Percentiles rank a stretch among this genome's conserved stretches.
Evolutionary conservation across 2,329 filamentous ascomycete species (phyloP).

Genomic region (Sordariomycetes sp.): DNA sequence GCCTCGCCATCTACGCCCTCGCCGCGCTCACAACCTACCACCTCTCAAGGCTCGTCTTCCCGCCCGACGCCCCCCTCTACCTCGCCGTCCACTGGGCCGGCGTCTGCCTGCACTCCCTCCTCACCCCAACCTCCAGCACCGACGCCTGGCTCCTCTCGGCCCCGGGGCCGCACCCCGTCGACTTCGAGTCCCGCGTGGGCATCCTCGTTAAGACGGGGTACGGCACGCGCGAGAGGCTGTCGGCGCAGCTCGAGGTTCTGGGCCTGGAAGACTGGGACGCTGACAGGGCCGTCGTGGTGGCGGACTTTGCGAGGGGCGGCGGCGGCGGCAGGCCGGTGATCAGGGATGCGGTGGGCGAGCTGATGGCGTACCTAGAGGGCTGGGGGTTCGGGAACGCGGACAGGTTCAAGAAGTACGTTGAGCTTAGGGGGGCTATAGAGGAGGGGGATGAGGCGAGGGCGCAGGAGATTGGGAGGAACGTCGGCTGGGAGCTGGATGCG

Average conservation of each 20-base stretch:
- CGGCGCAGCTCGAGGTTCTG: slow-evolving; percentile 34
- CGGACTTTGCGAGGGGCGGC: slow-evolving; percentile 19
- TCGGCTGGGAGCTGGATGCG: slow-evolving; percentile 39
- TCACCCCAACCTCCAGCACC: slow-evolving; percentile 16
- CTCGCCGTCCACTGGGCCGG: slow-evolving; percentile 10
- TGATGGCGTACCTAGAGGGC: background rate
- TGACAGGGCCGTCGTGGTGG: slow-evolving; percentile 33
- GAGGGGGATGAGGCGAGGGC: slow-evolving; percentile 26
- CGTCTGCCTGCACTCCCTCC: slow-evolving; percentile 16
- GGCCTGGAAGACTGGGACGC: slow-evolving; percentile 15
- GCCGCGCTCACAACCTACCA: slow-evolving; percentile 5
- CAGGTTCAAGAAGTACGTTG: slow-evolving; percentile 28
- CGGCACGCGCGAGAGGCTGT: slow-evolving; percentile 37
- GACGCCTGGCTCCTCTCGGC: slow-evolving; percentile 29
- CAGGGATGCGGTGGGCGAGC: slow-evolving; percentile 25
- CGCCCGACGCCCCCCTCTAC: slow-evolving; percentile 8
- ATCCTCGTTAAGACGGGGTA: slow-evolving; percentile 46
- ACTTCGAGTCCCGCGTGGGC: slow-evolving; percentile 33
- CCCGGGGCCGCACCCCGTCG: slow-evolving; percentile 27
- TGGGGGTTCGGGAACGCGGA: slow-evolving; percentile 13
- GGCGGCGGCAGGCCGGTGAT: slow-evolving; percentile 11
- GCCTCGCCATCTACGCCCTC: slow-evolving; percentile 4
- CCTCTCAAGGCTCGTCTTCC: slow-evolving; percentile 5
- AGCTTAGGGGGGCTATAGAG: slow-evolving; percentile 25
- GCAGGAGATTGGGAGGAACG: slow-evolving; percentile 21